A percentile compares a stretch with the other conserved stretches of the same genome.
phyloP scores from a whole-genome alignment of 192 early-diverging fungal genomes.

The Rhizophagus sp. region DNA sequence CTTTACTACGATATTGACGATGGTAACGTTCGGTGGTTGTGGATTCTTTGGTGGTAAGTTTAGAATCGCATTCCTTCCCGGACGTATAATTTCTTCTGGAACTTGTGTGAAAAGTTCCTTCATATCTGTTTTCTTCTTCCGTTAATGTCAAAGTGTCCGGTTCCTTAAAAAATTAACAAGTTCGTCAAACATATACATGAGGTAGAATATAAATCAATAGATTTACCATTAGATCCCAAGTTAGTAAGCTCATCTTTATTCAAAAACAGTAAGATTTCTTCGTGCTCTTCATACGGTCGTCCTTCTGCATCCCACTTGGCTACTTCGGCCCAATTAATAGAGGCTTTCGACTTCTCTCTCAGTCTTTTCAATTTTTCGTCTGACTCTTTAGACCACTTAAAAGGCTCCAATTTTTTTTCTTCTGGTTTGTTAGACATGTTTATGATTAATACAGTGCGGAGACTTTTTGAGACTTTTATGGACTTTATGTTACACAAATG shows the following conservation, averaged over 20 bases:
- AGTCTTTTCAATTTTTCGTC: neutral
- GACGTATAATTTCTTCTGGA: neutral
- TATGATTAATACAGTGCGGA: no score
- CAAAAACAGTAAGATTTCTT: neutral
- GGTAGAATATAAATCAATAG: neutral
- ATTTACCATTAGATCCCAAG: neutral
- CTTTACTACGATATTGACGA: neutral
- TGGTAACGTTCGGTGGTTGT: neutral
- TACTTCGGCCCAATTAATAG: slow-evolving; percentile 3
- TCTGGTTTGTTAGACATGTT: no score
- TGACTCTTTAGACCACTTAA: neutral
- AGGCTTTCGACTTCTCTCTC: neutral
- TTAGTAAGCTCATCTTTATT: neutral
- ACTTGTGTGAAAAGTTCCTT: neutral
- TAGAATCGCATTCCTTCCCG: neutral
- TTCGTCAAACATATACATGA: slow-evolving; percentile 1
- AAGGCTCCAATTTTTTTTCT: no score
- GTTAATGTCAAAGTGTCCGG: neutral
- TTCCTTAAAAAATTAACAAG: neutral
- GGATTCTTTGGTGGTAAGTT: neutral
- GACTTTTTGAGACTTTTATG: no score
- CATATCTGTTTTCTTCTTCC: neutral
- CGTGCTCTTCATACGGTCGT: neutral
- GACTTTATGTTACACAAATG: no score
- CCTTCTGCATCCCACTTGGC: neutral